phyloP scores from a whole-genome alignment of 2,329 filamentous ascomycete species.

The Elsinoe perseae region DNA sequence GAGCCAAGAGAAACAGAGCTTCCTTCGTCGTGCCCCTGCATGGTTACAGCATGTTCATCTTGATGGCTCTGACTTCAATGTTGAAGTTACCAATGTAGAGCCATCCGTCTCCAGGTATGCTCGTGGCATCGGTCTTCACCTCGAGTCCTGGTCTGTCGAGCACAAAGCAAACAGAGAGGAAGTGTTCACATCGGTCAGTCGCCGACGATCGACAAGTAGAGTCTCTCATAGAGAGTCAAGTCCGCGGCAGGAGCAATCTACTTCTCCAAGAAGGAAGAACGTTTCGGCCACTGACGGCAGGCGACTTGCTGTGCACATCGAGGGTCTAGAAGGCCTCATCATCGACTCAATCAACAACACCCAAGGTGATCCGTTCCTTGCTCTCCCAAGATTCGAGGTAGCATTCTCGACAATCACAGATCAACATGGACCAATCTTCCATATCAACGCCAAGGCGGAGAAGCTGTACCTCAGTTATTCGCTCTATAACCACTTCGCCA shows the following conservation, averaged over 20 bases:
- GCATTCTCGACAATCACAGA: slow-evolving; percentile 80
- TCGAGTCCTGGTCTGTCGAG: slow-evolving; percentile 81
- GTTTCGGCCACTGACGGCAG: slow-evolving; percentile 57
- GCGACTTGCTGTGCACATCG: slow-evolving; percentile 68
- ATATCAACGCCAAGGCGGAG: slow-evolving; percentile 73
- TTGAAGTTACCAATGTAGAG: slow-evolving; percentile 86
- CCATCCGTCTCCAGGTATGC: slow-evolving; percentile 72
- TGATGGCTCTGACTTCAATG: slow-evolving; percentile 78
- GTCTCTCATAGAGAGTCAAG: slow-evolving; percentile 48
- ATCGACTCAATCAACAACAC: slow-evolving; percentile 79
- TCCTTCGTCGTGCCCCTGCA: slow-evolving; percentile 67
- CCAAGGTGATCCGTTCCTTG: slow-evolving; percentile 78
- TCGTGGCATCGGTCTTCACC: slow-evolving; percentile 73
- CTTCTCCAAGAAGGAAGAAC: slow-evolving; percentile 43
- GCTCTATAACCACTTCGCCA: slow-evolving; percentile 83
- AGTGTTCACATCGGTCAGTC: slow-evolving; percentile 45
- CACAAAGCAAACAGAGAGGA: slow-evolving; percentile 71
- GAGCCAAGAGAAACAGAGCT: slow-evolving; percentile 47
- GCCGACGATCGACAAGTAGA: slow-evolving; percentile 69
- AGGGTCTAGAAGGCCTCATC: slow-evolving; percentile 81
- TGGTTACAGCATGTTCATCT: slow-evolving; percentile 82
- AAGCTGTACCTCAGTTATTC: slow-evolving; percentile 83
- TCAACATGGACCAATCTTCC: slow-evolving; percentile 76
- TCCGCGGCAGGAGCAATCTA: background rate
- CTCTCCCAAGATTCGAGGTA: slow-evolving; percentile 78